Evolutionary conservation across 1,139 yeast species (phyloP), one percentile per base, ranked within the genome.

Genomic region (Petasospora rhodanensis): DNA sequence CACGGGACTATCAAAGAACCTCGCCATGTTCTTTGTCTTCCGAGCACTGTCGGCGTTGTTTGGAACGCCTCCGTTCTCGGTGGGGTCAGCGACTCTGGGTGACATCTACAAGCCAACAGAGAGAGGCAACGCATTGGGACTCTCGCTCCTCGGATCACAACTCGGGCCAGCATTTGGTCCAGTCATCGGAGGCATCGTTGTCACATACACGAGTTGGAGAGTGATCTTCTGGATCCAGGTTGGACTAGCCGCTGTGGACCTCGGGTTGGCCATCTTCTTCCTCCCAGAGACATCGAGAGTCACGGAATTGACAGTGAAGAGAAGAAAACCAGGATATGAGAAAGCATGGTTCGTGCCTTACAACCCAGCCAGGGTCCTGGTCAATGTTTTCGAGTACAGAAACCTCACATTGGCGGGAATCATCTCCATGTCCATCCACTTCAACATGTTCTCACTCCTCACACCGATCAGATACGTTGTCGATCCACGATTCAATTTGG

Each of bases 391-490:
- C 34, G 57, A 54, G 28, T 65, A 62, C 44, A 65, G 66, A 6
- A 70, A 64, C 34, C 46, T 73, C 21, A 45, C 61, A 2, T 50
- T 71, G 7, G 74, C 70, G 22, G 76, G 71, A 2, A 47, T 68
- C 24, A 54, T 69, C 9, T 55, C 66, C 16, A 52, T 59, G 31
- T 54, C 70, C 0, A 45, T 70, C 10, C 47, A 62, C 19, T 73
- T 64, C 52, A 66, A 64, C 40, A 71, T 72, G 78, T 72, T 67
- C 45, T 51, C 61, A n/a, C 44, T 73, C 18, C 52, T 71, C 32
- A 73, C 79, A 0, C 79, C 79, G 1, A 72, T 73, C 26, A 53
- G 77, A 41, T 63, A 66, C 30, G 74, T 73, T 7, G 62, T 73
- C 33, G 72, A 72, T 45, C 79, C 79, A 4, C 49, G 78, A 37